Conservation (phyloP, 306 rosid species). For the Gastrolobium bilobum region DNA sequence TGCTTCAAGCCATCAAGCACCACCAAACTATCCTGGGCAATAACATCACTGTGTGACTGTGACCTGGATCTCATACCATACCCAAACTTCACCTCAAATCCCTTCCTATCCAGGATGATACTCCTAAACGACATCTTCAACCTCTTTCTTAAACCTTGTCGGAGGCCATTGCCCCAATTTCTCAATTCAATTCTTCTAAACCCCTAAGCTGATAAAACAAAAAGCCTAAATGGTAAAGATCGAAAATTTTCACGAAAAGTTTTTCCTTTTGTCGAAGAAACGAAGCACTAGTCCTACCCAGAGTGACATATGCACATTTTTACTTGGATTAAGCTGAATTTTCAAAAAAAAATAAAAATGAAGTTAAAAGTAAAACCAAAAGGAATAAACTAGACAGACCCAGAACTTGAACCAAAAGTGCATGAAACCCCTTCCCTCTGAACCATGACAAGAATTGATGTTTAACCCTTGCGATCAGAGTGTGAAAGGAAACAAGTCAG, state of each 20-base stretch:
- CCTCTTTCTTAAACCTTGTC: constrained; percentile 20
- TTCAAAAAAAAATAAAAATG: constrained; percentile 18
- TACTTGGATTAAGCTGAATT: constrained; percentile 8
- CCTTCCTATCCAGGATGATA: constrained; percentile 72
- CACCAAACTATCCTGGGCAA: constrained; percentile 55
- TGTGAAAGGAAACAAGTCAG: constrained; percentile 20
- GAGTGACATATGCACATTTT: constrained; percentile 1
- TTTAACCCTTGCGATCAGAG: constrained; percentile 17
- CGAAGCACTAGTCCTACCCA: constrained; percentile 6
- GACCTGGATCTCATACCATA: constrained; percentile 85
- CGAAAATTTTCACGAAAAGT: background rate
- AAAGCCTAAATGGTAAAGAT: constrained; percentile 5
- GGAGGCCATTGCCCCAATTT: constrained; percentile 27
- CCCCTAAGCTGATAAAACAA: constrained; percentile 24
- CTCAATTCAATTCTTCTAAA: constrained; percentile 31
- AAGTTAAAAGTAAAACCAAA: background rate
- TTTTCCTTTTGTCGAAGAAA: constrained; percentile 1
- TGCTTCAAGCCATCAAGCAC: constrained; percentile 77
- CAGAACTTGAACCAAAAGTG: constrained; percentile 38
- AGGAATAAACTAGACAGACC: constrained; percentile 29
- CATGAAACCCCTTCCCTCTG: background rate
- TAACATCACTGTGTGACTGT: constrained; percentile 70
- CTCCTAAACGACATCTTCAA: constrained; percentile 77
- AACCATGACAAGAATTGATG: background rate
- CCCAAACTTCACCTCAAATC: constrained; percentile 79